phyloP scores from a whole-genome alignment of 441 rosid genomes.

The Gossypium gossypioides region DNA sequence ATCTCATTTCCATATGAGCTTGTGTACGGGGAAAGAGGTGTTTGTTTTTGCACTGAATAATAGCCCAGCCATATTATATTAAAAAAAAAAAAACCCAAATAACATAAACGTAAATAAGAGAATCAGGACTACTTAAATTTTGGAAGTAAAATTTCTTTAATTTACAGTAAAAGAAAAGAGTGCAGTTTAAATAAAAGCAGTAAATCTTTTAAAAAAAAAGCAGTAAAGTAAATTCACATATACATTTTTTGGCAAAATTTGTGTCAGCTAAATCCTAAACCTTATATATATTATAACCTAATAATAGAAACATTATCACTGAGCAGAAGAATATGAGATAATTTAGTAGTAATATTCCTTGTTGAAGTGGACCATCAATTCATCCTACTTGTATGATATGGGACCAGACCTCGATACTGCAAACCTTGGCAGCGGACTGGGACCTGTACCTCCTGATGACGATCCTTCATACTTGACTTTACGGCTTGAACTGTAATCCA shows the following conservation, averaged over 20 bases:
- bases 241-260: conserved; percentile 14
- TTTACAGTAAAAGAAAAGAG: background rate
- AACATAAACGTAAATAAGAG: background rate
- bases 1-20: too few relatives aligned
- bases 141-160: background rate
- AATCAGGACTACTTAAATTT: background rate
- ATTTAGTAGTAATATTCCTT: conserved; percentile 9
- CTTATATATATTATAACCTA: conserved; percentile 9
- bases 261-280: background rate
- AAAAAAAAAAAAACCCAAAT: background rate
- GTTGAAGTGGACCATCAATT: background rate
- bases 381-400: conserved; percentile 58
- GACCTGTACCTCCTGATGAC: conserved; percentile 68
- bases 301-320: background rate
- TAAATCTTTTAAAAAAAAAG: background rate
- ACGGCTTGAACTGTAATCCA: conserved; percentile 78
- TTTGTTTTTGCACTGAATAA: too few relatives aligned
- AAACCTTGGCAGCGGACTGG: conserved; percentile 82
- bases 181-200: background rate
- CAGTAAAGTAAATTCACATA: conserved; percentile 7
- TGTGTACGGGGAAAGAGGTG: too few relatives aligned
- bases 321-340: conserved; percentile 12
- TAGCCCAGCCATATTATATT: too few relatives aligned
- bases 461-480: conserved; percentile 63
- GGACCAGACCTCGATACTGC: conserved; percentile 97